phyloP scores from a whole-genome alignment of 2,329 filamentous ascomycete species.

The Massarina eburnea region DNA sequence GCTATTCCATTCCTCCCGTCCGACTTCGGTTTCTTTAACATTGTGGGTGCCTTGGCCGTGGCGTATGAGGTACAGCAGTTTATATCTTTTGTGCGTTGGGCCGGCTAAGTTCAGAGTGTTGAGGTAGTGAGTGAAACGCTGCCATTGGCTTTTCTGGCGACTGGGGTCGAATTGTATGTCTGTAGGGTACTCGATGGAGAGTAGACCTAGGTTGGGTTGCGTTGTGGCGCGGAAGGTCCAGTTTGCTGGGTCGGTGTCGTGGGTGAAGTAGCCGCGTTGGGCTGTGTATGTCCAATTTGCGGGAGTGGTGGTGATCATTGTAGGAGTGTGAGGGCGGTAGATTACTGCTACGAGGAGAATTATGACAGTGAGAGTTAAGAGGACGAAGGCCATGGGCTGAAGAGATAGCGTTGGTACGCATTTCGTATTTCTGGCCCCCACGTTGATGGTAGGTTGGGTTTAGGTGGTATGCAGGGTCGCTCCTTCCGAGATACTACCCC shows the following conservation, averaged over 20 bases:
- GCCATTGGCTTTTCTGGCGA: constrained; percentile 57
- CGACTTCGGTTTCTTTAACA: constrained; percentile 63
- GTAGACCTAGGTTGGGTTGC: constrained; percentile 54
- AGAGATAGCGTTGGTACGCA: too few relatives aligned
- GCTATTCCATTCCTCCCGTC: constrained; percentile 66
- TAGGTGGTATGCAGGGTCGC: too few relatives aligned
- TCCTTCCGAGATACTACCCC: too few relatives aligned
- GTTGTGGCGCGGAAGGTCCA: constrained; percentile 19
- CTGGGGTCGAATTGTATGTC: constrained; percentile 47
- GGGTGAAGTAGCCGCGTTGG: constrained; percentile 16
- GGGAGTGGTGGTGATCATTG: background rate
- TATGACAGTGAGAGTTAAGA: background rate
- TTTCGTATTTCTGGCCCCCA: too few relatives aligned
- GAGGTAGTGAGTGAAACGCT: constrained; percentile 60
- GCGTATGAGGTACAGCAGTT: constrained; percentile 65
- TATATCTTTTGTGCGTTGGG: constrained; percentile 55
- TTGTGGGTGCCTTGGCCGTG: constrained; percentile 68
- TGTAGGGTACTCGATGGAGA: constrained; percentile 59
- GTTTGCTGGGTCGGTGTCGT: constrained; percentile 16
- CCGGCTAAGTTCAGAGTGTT: constrained; percentile 51
- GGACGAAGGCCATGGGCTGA: too few relatives aligned
- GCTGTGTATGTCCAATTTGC: constrained; percentile 11
- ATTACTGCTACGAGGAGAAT: background rate
- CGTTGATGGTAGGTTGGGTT: too few relatives aligned
- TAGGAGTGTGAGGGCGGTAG: background rate